phyloP scores from a whole-genome alignment of 805 yeast genomes.

The Phaffomyces opuntiae region DNA sequence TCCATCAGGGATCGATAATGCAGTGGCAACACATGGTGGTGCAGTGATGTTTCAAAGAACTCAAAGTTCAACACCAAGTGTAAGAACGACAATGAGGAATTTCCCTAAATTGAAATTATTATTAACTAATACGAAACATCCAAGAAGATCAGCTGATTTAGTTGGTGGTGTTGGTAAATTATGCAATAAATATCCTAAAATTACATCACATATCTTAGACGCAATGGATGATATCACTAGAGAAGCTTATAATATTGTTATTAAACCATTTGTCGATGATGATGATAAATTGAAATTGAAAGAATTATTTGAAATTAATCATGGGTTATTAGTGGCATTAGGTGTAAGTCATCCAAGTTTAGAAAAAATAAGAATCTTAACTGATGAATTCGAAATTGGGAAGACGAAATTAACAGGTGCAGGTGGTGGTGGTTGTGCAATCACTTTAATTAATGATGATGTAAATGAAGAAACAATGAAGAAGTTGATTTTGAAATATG shows the following conservation, averaged over 20 bases:
- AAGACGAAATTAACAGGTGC: conserved; percentile 96
- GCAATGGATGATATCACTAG: conserved; percentile 70
- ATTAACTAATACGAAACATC: conserved; percentile 79
- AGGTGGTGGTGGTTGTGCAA: conserved; percentile 99
- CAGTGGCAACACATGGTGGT: conserved; percentile 94
- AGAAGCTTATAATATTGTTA: conserved; percentile 64
- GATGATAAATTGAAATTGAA: conserved; percentile 38
- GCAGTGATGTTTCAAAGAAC: conserved; percentile 82
- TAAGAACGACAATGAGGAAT: conserved; percentile 59
- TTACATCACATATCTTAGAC: conserved; percentile 53
- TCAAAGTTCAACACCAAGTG: conserved; percentile 46
- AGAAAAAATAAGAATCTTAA: conserved; percentile 62
- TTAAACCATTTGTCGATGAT: conserved; percentile 40
- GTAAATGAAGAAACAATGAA: conserved; percentile 28
- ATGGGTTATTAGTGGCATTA: conserved; percentile 74
- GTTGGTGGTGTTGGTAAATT: conserved; percentile 69
- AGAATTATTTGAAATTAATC: conserved; percentile 72
- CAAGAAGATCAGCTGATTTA: conserved; percentile 77
- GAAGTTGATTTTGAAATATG: conserved; percentile 31
- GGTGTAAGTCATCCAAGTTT: conserved; percentile 94
- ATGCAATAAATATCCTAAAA: conserved; percentile 44
- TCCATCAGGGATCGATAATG: conserved; percentile 95
- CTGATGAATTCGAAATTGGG: conserved; percentile 63
- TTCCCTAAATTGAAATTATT: conserved; percentile 71
- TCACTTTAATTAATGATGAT: conserved; percentile 56